Conservation (phyloP, 805 yeast species). For the Wickerhamomyces bisporus region DNA sequence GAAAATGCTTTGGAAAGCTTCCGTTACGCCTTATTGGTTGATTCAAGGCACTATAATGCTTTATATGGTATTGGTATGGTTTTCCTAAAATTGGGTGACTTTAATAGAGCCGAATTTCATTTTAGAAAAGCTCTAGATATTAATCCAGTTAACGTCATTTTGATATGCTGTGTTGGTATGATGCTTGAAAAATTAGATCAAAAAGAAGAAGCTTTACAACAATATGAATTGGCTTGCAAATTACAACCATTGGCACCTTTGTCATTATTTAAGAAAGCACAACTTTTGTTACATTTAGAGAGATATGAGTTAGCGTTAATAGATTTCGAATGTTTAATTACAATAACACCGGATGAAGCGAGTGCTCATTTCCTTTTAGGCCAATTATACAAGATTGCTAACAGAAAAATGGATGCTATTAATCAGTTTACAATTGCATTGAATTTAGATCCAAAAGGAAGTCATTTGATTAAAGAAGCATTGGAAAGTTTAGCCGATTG, state of each 20-base stretch:
- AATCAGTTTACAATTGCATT: conserved; percentile 84
- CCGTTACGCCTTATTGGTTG: conserved; percentile 69
- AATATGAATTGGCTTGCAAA: conserved; percentile 77
- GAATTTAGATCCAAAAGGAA: conserved; percentile 89
- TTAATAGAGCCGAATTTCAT: conserved; percentile 76
- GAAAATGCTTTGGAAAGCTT: conserved; percentile 84
- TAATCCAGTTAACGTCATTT: conserved; percentile 84
- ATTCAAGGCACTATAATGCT: conserved; percentile 86
- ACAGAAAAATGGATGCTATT: conserved; percentile 72
- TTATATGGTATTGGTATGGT: conserved; percentile 96
- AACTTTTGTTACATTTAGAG: conserved; percentile 65
- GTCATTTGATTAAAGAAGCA: conserved; percentile 79
- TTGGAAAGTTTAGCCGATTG: conserved; percentile 42
- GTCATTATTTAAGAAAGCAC: conserved; percentile 86
- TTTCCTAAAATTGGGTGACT: conserved; percentile 78
- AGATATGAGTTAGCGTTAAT: conserved; percentile 66
- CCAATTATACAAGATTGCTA: conserved; percentile 72
- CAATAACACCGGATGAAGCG: conserved; percentile 90
- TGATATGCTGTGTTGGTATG: conserved; percentile 92
- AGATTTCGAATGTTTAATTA: conserved; percentile 66
- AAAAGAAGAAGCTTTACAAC: conserved; percentile 66
- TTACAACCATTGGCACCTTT: conserved; percentile 82
- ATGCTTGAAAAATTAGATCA: conserved; percentile 74
- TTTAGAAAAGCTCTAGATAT: conserved; percentile 83
- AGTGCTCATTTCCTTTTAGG: conserved; percentile 88